Evolutionary conservation across 441 rosid genomes (phyloP), one percentile per base, ranked within the genome.

Genomic region (Iberis amara): DNA sequence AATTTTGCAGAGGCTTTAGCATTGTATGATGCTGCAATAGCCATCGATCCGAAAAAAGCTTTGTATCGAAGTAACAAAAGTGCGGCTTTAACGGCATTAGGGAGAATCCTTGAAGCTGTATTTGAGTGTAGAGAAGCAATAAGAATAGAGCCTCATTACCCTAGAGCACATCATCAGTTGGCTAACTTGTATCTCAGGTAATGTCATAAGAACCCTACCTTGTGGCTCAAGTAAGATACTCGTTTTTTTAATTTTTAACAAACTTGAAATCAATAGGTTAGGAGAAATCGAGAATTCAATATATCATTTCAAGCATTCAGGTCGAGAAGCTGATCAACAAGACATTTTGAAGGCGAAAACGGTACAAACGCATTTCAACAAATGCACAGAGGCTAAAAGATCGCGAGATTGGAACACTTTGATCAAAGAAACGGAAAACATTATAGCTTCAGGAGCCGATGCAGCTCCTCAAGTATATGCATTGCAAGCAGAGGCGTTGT

Each of bases 91-190:
- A 64, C 98, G 2, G 96, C 92, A 11, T 52, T 91, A 3, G 98
- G 95, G 1, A 73, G 88, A 57, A 33, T 91, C 36, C 79, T 87
- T 3, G 98, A 87, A 69, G 98, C 98, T 0, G 83, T 81, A 23
- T 87, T 85, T 9, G 98, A 91, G 43, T 81, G 95, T 73, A 73
- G 80, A 62, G 98, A 88, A 71, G 98, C 98, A 46, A 77, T 91
- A 31, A 71, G 80, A 37, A 85, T 91, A 7, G 94, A 91, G 9
- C 95, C 96, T 11, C 71, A 59, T 59, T 88, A 91, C 68, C 95
- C 85, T 40, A 70, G 96, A 57, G 98, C 98, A 66, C 98, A 91
- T 39, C 87, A 77, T 68, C 90, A 94, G 10, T 60, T 91, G 38
- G 96, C 81, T 26, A 83, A 75, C 63, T 77, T 91, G 47, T 71